Conservation (phyloP, 345 rosid genomes). For the Mangifera indica region DNA sequence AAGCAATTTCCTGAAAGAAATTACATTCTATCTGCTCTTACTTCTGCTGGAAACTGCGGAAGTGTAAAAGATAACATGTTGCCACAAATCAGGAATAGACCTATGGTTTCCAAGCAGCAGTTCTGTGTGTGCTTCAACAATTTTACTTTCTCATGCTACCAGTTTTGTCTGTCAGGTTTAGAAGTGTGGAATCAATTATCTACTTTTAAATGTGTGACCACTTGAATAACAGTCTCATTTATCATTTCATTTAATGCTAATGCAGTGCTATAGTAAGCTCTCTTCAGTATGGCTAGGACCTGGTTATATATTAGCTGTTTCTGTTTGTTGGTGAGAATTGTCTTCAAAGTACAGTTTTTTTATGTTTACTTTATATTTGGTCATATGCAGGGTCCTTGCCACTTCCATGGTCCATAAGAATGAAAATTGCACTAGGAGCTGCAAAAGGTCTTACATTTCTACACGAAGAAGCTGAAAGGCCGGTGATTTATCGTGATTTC, state of each 20-base stretch:
- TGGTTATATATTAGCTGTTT: neutral
- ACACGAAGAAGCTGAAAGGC: constrained; percentile 94
- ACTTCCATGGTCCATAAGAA: constrained; percentile 95
- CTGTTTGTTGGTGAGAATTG: constrained; percentile 1
- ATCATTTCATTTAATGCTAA: neutral
- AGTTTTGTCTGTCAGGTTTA: too few relatives aligned
- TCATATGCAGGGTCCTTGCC: constrained; percentile 77
- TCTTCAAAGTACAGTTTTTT: neutral
- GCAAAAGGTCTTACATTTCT: constrained; percentile 98
- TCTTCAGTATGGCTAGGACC: neutral
- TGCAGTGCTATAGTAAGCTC: neutral
- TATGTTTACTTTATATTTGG: constrained; percentile 1
- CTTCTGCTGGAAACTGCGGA: constrained; percentile 1
- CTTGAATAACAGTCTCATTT: neutral
- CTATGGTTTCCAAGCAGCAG: neutral
- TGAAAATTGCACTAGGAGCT: constrained; percentile 94
- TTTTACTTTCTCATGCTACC: neutral
- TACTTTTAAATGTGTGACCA: neutral
- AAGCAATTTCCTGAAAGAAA: neutral
- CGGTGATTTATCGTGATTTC: constrained; percentile 94
- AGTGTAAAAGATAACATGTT: neutral
- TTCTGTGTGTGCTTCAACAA: neutral
- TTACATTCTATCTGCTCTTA: neutral
- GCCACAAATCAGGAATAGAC: neutral
- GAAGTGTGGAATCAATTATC: neutral